A percentile compares a stretch with the other conserved stretches of the same genome.
phyloP scores from a whole-genome alignment of 192 early-diverging fungal species.

The Podila clonocystis region DNA sequence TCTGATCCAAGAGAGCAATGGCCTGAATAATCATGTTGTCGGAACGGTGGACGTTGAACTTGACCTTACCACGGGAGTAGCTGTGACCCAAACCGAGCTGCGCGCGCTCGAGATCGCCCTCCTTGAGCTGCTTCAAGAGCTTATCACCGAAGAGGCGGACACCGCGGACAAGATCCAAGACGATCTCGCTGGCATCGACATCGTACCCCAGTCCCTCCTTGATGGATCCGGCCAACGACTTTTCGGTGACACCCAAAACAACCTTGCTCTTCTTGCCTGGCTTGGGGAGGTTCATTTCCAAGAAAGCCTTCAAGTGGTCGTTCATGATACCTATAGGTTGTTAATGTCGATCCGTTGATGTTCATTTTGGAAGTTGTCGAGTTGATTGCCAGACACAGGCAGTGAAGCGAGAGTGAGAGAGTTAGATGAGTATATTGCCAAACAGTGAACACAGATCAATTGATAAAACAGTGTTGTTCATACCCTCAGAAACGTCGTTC shows the following conservation, averaged over 20 bases:
- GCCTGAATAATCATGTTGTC: conserved; percentile 95
- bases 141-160: conserved; percentile 92
- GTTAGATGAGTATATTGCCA: no score
- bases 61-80: conserved; percentile 98
- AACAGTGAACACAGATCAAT: no score
- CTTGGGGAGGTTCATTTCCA: conserved; percentile 94
- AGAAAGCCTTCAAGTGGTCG: conserved; percentile 89
- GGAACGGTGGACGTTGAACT: conserved; percentile 99
- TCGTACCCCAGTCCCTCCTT: conserved; percentile 80
- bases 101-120: conserved; percentile 91
- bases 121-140: conserved; percentile 89
- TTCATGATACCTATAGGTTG: conserved; percentile 79
- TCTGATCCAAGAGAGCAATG: conserved; percentile 94
- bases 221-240: conserved; percentile 72
- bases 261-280: conserved; percentile 77
- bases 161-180: conserved; percentile 93
- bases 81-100: conserved; percentile 98
- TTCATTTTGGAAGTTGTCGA: not conserved
- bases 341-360: not conserved
- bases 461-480: not conserved
- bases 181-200: conserved; percentile 83
- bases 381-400: not conserved
- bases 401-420: not conserved
- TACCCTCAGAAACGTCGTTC: conserved; percentile 98
- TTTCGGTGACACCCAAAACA: conserved; percentile 89